Conservation (phyloP, 108 stramenopile genomes). For the Pseudonitzschia multiseries region DNA sequence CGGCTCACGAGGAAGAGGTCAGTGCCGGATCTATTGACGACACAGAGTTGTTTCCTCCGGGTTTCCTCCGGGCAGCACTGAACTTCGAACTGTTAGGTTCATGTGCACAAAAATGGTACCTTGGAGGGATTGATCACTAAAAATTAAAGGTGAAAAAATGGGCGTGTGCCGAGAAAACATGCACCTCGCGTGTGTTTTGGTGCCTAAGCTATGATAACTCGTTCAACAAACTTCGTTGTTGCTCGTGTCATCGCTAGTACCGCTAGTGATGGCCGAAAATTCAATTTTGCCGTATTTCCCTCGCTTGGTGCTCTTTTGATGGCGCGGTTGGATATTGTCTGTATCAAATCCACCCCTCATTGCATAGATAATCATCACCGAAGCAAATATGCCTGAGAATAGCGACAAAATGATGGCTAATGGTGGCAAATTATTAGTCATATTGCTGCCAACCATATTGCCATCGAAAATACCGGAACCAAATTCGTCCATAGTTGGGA, state of each 20-base stretch:
- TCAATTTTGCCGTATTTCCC: slow-evolving; percentile 28
- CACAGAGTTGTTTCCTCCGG: too few relatives aligned
- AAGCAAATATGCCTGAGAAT: slow-evolving; percentile 18
- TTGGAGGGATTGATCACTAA: too few relatives aligned
- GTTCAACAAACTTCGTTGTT: slow-evolving; percentile 3
- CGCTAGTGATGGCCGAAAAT: slow-evolving; percentile 3
- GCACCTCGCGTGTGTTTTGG: too few relatives aligned
- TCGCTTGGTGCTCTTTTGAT: background rate
- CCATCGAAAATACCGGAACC: slow-evolving; percentile 3
- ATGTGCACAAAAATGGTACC: too few relatives aligned
- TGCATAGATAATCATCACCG: slow-evolving; percentile 19
- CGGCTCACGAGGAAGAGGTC: too few relatives aligned
- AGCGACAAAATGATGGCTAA: slow-evolving; percentile 10
- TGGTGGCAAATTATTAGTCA: background rate
- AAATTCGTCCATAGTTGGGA: slow-evolving; percentile 28
- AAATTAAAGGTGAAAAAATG: too few relatives aligned
- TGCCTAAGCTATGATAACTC: too few relatives aligned
- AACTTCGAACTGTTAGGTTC: too few relatives aligned
- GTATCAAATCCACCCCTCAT: slow-evolving; percentile 8
- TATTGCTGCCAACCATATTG: background rate
- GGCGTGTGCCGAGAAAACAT: too few relatives aligned
- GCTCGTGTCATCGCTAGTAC: background rate
- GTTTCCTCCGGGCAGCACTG: too few relatives aligned
- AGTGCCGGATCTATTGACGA: too few relatives aligned
- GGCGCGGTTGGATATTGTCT: background rate